Evolutionary conservation across 768 basidiomycete genomes (phyloP), one percentile per base, ranked within the genome.

Genomic region (Lactifluus subvellereus): DNA sequence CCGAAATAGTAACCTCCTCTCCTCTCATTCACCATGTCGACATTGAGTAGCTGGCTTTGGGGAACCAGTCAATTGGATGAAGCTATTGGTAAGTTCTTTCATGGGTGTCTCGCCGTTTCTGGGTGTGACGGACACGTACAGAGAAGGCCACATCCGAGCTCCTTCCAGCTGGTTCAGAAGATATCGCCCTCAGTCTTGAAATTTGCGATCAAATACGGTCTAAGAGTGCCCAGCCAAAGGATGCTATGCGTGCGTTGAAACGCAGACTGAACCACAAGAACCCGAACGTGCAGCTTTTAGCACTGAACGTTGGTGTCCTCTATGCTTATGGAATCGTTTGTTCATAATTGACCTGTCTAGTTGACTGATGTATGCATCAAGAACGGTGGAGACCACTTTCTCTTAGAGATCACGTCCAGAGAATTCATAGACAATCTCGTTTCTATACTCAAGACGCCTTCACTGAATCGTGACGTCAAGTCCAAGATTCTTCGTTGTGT

Each of bases 171-270:
- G 89, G 89, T 32, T 77, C 84, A 57, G 92, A 95, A 72, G 93
- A 98, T 74, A 94, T 98, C 43, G 92, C 94, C 9, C 80, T 94
- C 66, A 89, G 89, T 70, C 89, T 99, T 62, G 94, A 98, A 73
- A 92, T 98, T 79, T 94, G 93, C 67, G 97, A 99, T 76, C 89
- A 95, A 75, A 94, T 99, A 72, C 85, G 94, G 58, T 92, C 92
- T 6, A 95, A 96, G 78, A 84, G 89, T 47, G 87, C 88, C 0
- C 82, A 84, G 18, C 86, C 95, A 18, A 89, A 89, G 75, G 86
- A 89, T 64, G 89, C 96, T 4, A 90, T 94, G 87, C 88, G 88
- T 61, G 84, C 88, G 20, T 79, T 99, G 71, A 94, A 94, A 75
- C 83, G 87, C 30, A 83, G 95, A 54, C 78, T 98, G 54, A 87